Conservation (phyloP, 371 early-diverging fungal genomes). For the Syncephalis fuscata region DNA sequence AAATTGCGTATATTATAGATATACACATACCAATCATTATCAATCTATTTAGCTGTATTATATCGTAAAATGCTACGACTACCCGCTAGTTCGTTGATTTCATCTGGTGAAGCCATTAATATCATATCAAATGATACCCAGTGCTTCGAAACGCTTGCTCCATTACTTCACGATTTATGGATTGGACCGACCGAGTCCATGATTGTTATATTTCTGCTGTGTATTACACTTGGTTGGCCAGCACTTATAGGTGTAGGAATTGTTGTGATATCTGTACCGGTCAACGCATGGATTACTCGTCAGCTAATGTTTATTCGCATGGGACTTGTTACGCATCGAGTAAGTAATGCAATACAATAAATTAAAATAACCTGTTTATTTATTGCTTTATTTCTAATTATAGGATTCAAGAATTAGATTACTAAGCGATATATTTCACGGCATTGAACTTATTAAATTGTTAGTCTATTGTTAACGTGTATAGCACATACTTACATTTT, state of each 20-base stretch:
- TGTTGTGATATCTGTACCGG: slow-evolving; percentile 20
- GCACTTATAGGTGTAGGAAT: slow-evolving; percentile 39
- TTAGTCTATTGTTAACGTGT: no score
- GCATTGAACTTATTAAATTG: slow-evolving; percentile 19
- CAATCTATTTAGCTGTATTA: no score
- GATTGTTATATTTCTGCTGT: slow-evolving; percentile 32
- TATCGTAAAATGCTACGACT: slow-evolving; percentile 17
- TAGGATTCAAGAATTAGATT: slow-evolving; percentile 34
- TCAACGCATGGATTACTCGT: slow-evolving; percentile 15
- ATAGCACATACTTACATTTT: no score
- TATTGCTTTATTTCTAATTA: no score
- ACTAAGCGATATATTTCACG: slow-evolving; percentile 38
- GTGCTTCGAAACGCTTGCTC: slow-evolving; percentile 14
- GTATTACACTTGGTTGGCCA: slow-evolving; percentile 29
- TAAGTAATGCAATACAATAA: no score
- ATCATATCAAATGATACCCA: slow-evolving; percentile 20
- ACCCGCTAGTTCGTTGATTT: slow-evolving; percentile 13
- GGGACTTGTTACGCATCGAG: slow-evolving; percentile 35
- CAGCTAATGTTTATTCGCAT: slow-evolving; percentile 16
- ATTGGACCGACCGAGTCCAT: slow-evolving; percentile 15
- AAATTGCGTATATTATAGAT: no score
- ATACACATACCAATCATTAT: no score
- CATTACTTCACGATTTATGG: slow-evolving; percentile 11
- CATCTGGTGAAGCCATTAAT: slow-evolving; percentile 17
- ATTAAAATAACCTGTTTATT: no score